Conservation (phyloP, 495 filamentous ascomycete species). For the Amorphotheca resinae region DNA sequence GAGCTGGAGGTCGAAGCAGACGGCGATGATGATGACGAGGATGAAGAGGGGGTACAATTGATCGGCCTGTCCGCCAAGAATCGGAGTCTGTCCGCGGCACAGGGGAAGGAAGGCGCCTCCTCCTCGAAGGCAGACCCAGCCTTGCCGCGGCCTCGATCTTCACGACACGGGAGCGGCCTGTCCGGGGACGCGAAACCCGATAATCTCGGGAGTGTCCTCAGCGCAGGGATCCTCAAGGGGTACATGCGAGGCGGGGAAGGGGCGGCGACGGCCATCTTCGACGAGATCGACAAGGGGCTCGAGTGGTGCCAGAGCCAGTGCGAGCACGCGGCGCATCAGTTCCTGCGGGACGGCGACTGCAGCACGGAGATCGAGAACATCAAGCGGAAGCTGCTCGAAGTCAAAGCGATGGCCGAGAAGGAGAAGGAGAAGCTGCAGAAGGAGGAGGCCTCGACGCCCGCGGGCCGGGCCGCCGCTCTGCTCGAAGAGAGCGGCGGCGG, state of each 20-base stretch:
- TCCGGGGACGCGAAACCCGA: not conserved
- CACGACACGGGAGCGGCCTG: conserved; percentile 15
- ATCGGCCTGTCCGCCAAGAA: not conserved
- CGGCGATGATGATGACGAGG: conserved; percentile 28
- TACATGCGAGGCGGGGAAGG: conserved; percentile 14
- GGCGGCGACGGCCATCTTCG: conserved; percentile 42
- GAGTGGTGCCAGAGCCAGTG: conserved; percentile 70
- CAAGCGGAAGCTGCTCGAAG: conserved; percentile 42
- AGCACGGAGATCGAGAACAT: conserved; percentile 57
- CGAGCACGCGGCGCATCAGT: conserved; percentile 76
- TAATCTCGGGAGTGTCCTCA: conserved; percentile 7
- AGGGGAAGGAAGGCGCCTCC: conserved; percentile 7
- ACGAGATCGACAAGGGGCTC: conserved; percentile 60
- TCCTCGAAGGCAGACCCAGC: not conserved
- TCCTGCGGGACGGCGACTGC: conserved; percentile 75
- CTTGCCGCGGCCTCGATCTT: conserved; percentile 15
- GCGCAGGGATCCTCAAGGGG: conserved; percentile 8
- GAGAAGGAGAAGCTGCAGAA: conserved; percentile 40
- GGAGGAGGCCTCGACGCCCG: conserved; percentile 7
- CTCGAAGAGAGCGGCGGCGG: too few species aligned
- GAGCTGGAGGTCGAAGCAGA: conserved; percentile 37
- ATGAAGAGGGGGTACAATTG: conserved; percentile 1
- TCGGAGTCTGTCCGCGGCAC: not conserved
- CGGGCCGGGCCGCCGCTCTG: too few species aligned
- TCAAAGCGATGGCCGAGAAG: conserved; percentile 43